Evolutionary conservation across 2,329 filamentous ascomycete genomes (phyloP), one percentile per base, ranked within the genome.

Genomic region (Periglandula ipomoeae): DNA sequence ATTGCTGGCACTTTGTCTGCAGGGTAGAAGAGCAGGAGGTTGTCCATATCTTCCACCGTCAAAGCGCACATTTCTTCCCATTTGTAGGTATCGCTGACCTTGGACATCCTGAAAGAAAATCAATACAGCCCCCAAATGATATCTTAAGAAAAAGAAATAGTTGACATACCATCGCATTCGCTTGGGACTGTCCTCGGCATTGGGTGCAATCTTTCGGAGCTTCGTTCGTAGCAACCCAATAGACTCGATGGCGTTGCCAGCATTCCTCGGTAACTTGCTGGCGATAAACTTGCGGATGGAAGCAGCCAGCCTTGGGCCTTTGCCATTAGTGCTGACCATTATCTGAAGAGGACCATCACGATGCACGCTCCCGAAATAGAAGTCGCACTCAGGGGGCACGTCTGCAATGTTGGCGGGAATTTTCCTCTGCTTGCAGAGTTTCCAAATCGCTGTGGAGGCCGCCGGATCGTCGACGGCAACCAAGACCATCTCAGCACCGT

Each of bases 321-420:
- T 96, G 46, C 93, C 93, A 65, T 97, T 98, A 32, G 93, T 98
- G 70, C 87, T 94, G 58, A 98, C 91, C 93, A 98, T 98, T 60
- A 98, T 85, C 72, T 98, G 93, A 52, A 98, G 69, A 5, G 93
- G 93, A 0, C 93, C 93, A 65, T 98, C 93, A 45, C 93, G 84
- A 69, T 98, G 88, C 35, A 96, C 84, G 63, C 87, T 93, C 53
- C 93, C 93, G 70, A 98, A 98, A 74, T 96, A 98, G 64, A 98
- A 98, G 63, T 98, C 93, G 68, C 93, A 98, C 66, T 98, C 93
- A 1, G 89, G 79, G 0, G 93, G 93, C 3, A 98, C 93, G 64
- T 98, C 93, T 56, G 93, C 93, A 56, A 98, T 95, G 67, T 98
- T 98, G 50, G 89, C 90, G 5, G 89, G 82, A 55, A 97, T 87